These are phyloP conservation scores for Galerina sulciceps DNA, from an alignment of 768 basidiomycete species.

Conservation along the genomic window DNA sequence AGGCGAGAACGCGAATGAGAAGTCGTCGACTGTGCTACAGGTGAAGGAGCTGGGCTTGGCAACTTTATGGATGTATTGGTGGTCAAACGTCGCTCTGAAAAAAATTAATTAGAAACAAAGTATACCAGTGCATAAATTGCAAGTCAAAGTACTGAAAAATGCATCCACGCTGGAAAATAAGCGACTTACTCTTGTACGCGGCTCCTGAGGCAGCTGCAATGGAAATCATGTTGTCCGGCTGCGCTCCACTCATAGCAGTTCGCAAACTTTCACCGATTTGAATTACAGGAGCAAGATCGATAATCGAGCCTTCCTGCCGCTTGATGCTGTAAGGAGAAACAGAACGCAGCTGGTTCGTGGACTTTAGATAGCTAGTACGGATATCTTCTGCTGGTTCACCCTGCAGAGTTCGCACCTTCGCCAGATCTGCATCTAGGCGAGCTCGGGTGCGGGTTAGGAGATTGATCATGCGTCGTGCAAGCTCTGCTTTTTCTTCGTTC, in stretches of 20 bases:
- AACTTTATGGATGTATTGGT: slow-evolving; percentile 42
- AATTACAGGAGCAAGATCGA: slow-evolving; percentile 26
- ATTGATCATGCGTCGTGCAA: slow-evolving; percentile 45
- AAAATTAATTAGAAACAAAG: not conserved
- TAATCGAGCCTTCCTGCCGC: slow-evolving; percentile 16
- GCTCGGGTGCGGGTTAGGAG: slow-evolving; percentile 43
- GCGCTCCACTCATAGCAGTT: slow-evolving; percentile 22
- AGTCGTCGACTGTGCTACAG: slow-evolving; percentile 19
- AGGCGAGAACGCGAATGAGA: slow-evolving; percentile 37
- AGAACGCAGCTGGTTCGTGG: slow-evolving; percentile 10
- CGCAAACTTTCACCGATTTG: slow-evolving; percentile 40
- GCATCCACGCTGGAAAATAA: too few species aligned
- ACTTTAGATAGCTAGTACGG: slow-evolving; percentile 16
- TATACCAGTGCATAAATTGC: too few species aligned
- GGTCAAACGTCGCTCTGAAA: slow-evolving; percentile 39
- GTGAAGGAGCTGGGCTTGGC: slow-evolving; percentile 33
- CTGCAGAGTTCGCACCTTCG: slow-evolving; percentile 40
- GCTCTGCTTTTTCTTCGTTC: slow-evolving; percentile 39
- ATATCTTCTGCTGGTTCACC: slow-evolving; percentile 35
- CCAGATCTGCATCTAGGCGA: slow-evolving; percentile 47
- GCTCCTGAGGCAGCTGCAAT: slow-evolving; percentile 23
- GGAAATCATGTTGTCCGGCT: slow-evolving; percentile 12
- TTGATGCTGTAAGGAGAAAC: slow-evolving; percentile 23
- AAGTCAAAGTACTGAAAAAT: too few species aligned
- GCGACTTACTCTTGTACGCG: slow-evolving; percentile 33